Evolutionary conservation across 1,139 yeast genomes (phyloP).

Genomic region (Wickerhamiella infanticola): DNA sequence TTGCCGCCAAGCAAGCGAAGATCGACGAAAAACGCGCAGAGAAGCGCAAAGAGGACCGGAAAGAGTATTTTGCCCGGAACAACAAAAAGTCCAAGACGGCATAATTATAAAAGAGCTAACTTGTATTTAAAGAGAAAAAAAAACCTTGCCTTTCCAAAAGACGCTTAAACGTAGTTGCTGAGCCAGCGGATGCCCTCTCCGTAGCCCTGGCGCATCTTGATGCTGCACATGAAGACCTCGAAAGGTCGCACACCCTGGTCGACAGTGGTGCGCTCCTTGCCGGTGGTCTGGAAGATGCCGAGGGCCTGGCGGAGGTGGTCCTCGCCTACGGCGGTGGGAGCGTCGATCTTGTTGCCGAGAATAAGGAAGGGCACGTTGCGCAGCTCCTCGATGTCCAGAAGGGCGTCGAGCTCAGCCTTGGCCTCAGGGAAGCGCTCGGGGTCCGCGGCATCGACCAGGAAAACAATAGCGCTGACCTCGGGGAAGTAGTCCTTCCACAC

Average conservation of each 20-base stretch:
- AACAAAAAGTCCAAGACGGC: conserved; percentile 36
- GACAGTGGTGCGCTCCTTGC: conserved; percentile 59
- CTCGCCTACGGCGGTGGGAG: conserved; percentile 87
- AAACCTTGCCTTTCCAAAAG: neutral
- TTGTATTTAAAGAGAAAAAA: neutral
- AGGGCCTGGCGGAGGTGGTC: conserved; percentile 85
- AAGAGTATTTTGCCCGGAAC: conserved; percentile 50
- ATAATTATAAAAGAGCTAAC: neutral
- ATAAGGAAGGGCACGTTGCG: conserved; percentile 78
- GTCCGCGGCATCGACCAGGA: conserved; percentile 94
- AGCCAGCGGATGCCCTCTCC: conserved; percentile 95
- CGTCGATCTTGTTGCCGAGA: conserved; percentile 93
- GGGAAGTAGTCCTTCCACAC: conserved; percentile 99
- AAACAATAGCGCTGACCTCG: conserved; percentile 94
- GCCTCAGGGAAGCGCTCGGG: conserved; percentile 91
- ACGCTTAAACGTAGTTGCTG: conserved; percentile 62
- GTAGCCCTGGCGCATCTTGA: conserved; percentile 92
- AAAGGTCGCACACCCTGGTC: conserved; percentile 76
- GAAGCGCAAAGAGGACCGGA: conserved; percentile 71
- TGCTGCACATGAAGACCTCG: conserved; percentile 94
- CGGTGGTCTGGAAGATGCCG: conserved; percentile 79
- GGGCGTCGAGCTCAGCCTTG: conserved; percentile 83
- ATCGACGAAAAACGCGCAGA: conserved; percentile 55
- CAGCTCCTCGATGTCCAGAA: conserved; percentile 84
- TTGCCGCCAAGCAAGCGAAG: conserved; percentile 60